Conservation (phyloP, 2,329 filamentous ascomycete genomes). For the Ambrosiella xylebori region DNA sequence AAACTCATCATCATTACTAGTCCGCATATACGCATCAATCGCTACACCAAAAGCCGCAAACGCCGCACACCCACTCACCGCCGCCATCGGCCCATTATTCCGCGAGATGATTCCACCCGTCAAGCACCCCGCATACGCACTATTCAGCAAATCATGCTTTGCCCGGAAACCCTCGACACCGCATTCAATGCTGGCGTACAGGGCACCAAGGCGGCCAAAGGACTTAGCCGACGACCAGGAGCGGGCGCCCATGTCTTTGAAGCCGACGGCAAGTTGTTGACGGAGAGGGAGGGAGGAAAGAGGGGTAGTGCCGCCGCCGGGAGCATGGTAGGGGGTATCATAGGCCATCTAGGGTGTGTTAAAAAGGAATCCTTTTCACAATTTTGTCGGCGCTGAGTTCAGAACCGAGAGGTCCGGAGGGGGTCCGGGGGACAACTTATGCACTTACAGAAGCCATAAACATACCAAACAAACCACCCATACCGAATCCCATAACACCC, state of each 20-base stretch:
- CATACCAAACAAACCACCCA: conserved; percentile 84
- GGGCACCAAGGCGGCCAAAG: conserved; percentile 81
- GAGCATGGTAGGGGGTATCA: conserved; percentile 66
- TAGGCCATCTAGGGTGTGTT: conserved; percentile 64
- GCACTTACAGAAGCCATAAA: conserved; percentile 87
- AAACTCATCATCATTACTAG: conserved; percentile 41
- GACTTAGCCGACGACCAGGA: conserved; percentile 78
- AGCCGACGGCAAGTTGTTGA: conserved; percentile 68
- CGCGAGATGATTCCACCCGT: conserved; percentile 79
- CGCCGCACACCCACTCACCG: conserved; percentile 70
- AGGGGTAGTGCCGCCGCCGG: conserved; percentile 21
- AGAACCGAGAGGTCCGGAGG: neutral
- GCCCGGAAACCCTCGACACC: conserved; percentile 82
- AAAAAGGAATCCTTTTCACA: neutral
- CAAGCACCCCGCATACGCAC: conserved; percentile 71
- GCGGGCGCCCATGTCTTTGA: conserved; percentile 85
- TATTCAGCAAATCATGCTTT: conserved; percentile 86
- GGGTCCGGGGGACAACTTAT: neutral
- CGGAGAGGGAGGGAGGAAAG: conserved; percentile 55
- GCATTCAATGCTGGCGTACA: conserved; percentile 89
- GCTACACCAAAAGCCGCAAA: conserved; percentile 88
- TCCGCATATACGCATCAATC: conserved; percentile 82
- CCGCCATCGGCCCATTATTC: conserved; percentile 77
- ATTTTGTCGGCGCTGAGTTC: too few relatives aligned
- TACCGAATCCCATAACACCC: conserved; percentile 82